phyloP scores from a whole-genome alignment of 495 filamentous ascomycete species.

The Halenospora varia region DNA sequence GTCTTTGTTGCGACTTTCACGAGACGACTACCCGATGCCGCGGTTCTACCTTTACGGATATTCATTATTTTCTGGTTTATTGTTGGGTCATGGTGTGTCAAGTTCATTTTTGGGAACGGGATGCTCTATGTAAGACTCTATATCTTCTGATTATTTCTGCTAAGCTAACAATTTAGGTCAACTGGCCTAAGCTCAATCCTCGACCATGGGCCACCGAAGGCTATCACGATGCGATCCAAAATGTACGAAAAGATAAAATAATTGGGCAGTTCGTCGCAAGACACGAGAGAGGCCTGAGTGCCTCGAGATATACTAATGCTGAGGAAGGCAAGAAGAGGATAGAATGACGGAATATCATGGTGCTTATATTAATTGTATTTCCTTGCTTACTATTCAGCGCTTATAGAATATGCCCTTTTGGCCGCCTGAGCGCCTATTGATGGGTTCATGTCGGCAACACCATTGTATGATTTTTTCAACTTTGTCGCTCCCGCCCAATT shows the following conservation, averaged over 20 bases:
- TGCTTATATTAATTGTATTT: neutral
- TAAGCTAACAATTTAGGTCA: conserved; percentile 57
- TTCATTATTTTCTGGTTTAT: conserved; percentile 72
- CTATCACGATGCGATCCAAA: conserved; percentile 78
- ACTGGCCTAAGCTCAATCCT: conserved; percentile 94
- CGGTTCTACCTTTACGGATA: conserved; percentile 71
- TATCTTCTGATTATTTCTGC: neutral
- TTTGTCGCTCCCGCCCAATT: no score
- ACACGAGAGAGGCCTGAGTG: conserved; percentile 76
- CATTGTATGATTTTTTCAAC: neutral
- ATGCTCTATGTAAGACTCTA: conserved; percentile 79
- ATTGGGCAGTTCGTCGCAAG: conserved; percentile 67
- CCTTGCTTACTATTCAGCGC: neutral
- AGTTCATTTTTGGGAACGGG: conserved; percentile 76
- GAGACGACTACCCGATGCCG: conserved; percentile 57
- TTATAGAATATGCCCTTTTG: neutral
- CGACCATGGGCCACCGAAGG: conserved; percentile 80
- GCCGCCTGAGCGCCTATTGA: neutral
- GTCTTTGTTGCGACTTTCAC: conserved; percentile 75
- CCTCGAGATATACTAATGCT: conserved; percentile 69
- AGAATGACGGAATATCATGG: conserved; percentile 47
- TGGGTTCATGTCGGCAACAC: neutral
- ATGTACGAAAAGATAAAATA: conserved; percentile 70
- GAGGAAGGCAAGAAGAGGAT: conserved; percentile 98
- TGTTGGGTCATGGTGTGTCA: conserved; percentile 61